Evolutionary conservation across 192 early-diverging fungal genomes (phyloP).

Genomic region (Backusella mclennaniae): DNA sequence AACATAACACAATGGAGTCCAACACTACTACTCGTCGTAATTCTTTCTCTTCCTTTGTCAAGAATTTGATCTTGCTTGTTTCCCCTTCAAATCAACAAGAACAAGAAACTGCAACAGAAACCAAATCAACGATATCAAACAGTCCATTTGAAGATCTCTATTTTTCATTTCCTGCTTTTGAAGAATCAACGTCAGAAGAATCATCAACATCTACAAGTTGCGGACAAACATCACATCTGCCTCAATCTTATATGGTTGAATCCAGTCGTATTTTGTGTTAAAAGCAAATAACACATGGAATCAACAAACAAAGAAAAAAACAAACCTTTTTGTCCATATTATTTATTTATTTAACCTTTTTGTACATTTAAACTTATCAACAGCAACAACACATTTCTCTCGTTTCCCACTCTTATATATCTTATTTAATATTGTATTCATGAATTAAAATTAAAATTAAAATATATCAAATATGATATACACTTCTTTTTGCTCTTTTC

Average conservation of each 20-base stretch:
- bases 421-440: not conserved
- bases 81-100: conserved; percentile 9
- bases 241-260: conserved; percentile 3
- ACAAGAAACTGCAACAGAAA: not conserved
- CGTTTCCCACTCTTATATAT: not conserved
- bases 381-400: not conserved
- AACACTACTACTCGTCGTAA: conserved; percentile 5
- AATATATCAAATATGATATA: not conserved
- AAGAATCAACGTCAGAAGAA: conserved; percentile 4
- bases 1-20: conserved; percentile 8
- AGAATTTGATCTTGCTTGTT: conserved; percentile 19
- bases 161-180: conserved; percentile 14
- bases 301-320: conserved; percentile 1
- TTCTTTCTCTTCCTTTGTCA: conserved; percentile 18
- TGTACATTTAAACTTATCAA: conserved; percentile 2
- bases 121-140: not conserved
- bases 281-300: not conserved
- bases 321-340: conserved; percentile 1
- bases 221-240: not conserved
- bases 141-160: conserved; percentile 17
- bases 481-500: not conserved
- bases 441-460: not conserved
- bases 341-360: conserved; percentile 5
- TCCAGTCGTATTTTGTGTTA: conserved; percentile 10
- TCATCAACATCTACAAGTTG: not conserved